Conservation (phyloP, 495 filamentous ascomycete species). For the Filosporella fistucella region DNA sequence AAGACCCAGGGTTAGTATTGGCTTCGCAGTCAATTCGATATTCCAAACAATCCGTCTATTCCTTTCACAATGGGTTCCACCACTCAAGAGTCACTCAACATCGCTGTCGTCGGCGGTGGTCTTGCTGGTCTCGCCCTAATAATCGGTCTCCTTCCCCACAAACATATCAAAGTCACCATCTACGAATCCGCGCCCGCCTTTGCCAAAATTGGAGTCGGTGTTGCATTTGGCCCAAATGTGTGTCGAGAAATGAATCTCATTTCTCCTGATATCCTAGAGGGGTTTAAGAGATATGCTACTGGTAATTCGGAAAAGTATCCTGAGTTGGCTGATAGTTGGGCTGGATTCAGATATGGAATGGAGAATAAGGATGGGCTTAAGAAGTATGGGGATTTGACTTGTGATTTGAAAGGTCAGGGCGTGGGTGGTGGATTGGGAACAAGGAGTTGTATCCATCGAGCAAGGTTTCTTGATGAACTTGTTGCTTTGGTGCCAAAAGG, state of each 20-base stretch:
- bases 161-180: constrained; percentile 5
- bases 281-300: constrained; percentile 13
- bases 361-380: constrained; percentile 5
- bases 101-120: constrained; percentile 11
- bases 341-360: constrained; percentile 16
- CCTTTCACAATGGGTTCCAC: constrained; percentile 3
- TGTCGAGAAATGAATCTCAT: constrained; percentile 8
- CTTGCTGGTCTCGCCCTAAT: constrained; percentile 10
- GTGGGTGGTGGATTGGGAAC: constrained; percentile 2
- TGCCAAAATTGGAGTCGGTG: constrained; percentile 11
- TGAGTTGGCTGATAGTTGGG: constrained; percentile 5
- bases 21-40: no score
- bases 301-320: neutral
- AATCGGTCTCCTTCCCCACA: constrained; percentile 5
- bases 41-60: no score
- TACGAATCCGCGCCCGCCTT: constrained; percentile 12
- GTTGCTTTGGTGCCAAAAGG: constrained; percentile 45
- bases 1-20: no score
- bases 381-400: constrained; percentile 18
- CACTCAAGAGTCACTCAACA: neutral
- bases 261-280: constrained; percentile 3
- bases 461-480: constrained; percentile 54
- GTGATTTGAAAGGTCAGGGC: constrained; percentile 2
- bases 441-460: constrained; percentile 42
- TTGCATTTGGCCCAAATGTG: constrained; percentile 11